A percentile compares a stretch with the other conserved stretches of the same genome.
Conservation (phyloP, 176 grass and related monocot species). For the Juncus inflexus region DNA sequence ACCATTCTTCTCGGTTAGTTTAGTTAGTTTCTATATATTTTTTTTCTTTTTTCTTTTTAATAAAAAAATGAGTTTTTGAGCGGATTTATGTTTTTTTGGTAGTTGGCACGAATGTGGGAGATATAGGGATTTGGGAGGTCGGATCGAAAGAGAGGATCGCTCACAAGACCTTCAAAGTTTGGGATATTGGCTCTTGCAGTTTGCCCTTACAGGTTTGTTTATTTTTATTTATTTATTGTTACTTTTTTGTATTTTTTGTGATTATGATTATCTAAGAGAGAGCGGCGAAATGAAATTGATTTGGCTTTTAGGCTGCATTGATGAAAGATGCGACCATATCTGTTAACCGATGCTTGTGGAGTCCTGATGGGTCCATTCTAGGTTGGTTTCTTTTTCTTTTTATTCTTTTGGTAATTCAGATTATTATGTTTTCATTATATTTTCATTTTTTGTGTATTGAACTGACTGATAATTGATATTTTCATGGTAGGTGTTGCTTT, state of each 20-base stretch:
- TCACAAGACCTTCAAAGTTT: slow-evolving; percentile 95
- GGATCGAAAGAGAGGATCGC: slow-evolving; percentile 94
- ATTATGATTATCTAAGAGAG: background rate
- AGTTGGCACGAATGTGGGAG: slow-evolving; percentile 99
- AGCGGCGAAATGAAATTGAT: slow-evolving; percentile 20
- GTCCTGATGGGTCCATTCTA: slow-evolving; percentile 87
- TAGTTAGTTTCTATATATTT: slow-evolving; percentile 13
- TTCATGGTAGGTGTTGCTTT: slow-evolving; percentile 82
- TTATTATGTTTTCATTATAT: too few relatives aligned
- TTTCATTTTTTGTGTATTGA: background rate
- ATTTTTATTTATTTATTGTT: slow-evolving; percentile 13
- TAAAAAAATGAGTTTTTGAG: slow-evolving; percentile 13
- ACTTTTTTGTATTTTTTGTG: slow-evolving; percentile 17
- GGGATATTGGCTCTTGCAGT: slow-evolving; percentile 71
- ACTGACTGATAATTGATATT: slow-evolving; percentile 29
- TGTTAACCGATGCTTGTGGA: slow-evolving; percentile 98
- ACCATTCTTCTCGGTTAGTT: slow-evolving; percentile 92
- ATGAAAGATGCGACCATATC: slow-evolving; percentile 99
- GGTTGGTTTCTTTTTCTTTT: slow-evolving; percentile 36
- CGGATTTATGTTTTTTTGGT: slow-evolving; percentile 17
- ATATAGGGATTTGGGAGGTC: slow-evolving; percentile 96
- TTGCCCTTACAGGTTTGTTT: slow-evolving; percentile 77
- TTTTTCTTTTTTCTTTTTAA: background rate
- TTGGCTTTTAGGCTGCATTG: slow-evolving; percentile 53
- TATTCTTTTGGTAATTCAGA: slow-evolving; percentile 2